Evolutionary conservation across 371 early-diverging fungal genomes (phyloP).

Genomic region (Apophysomyces variabilis): DNA sequence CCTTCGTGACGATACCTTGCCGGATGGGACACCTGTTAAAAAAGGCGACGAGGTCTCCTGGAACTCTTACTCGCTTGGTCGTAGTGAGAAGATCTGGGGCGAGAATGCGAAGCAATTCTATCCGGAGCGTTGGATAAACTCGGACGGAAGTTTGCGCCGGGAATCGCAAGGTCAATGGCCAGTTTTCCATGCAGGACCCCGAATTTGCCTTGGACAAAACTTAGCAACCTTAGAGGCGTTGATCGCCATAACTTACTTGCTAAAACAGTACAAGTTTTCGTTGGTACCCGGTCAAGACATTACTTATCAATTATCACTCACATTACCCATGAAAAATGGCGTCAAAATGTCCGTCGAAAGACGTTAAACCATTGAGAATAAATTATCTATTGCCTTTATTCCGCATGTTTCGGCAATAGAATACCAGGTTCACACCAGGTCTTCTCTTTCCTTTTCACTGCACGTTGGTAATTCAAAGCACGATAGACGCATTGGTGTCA

Average conservation of each 20-base stretch:
- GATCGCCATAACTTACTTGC: slow-evolving; percentile 47
- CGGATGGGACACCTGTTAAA: slow-evolving; percentile 59
- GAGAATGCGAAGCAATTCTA: slow-evolving; percentile 45
- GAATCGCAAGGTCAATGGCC: slow-evolving; percentile 30
- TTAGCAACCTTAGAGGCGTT: slow-evolving; percentile 59
- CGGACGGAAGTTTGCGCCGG: slow-evolving; percentile 24
- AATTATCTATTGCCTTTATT: too few species aligned
- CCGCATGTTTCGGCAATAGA: too few species aligned
- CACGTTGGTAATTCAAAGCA: too few species aligned
- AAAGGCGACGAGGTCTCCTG: slow-evolving; percentile 56
- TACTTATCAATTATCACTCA: slow-evolving; percentile 42
- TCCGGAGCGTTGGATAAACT: slow-evolving; percentile 56
- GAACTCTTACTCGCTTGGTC: slow-evolving; percentile 51
- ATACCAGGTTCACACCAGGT: too few species aligned
- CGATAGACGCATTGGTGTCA: too few species aligned
- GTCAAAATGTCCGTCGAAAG: slow-evolving; percentile 43
- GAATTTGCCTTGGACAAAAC: slow-evolving; percentile 60
- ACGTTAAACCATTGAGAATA: slow-evolving; percentile 16
- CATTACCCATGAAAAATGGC: slow-evolving; percentile 58
- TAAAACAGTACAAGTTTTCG: slow-evolving; percentile 52
- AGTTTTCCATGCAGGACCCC: slow-evolving; percentile 61
- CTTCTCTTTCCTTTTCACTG: too few species aligned
- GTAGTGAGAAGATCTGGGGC: slow-evolving; percentile 53
- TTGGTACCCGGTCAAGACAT: slow-evolving; percentile 47
- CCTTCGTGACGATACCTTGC: slow-evolving; percentile 56